Percentiles rank a stretch among this genome's conserved stretches.
phyloP scores from a whole-genome alignment of 352 stramenopile species.

The Phytophthora hybrid region DNA sequence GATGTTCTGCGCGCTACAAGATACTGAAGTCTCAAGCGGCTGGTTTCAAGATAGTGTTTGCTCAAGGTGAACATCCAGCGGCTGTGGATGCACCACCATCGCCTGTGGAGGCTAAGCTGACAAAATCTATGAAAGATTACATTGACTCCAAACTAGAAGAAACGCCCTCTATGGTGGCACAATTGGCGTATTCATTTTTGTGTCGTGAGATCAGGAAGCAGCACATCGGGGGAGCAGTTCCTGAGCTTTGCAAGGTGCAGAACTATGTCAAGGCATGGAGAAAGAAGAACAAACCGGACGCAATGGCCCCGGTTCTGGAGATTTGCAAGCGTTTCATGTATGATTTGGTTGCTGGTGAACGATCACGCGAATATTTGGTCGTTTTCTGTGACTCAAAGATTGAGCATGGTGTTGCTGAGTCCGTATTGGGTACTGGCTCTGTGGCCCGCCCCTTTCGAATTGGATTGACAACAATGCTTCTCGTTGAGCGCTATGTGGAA shows the following conservation, averaged over 20 bases:
- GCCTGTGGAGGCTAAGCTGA: neutral
- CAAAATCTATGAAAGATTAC: neutral
- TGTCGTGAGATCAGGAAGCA: neutral
- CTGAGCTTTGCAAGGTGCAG: neutral
- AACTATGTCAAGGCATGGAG: neutral
- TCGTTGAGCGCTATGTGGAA: neutral
- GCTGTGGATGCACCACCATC: neutral
- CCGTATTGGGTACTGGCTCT: neutral
- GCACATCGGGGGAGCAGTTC: neutral
- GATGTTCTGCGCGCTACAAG: neutral
- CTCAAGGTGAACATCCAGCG: neutral
- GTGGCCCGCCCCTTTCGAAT: neutral
- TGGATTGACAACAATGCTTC: neutral
- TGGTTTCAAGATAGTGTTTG: neutral
- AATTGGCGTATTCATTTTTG: neutral
- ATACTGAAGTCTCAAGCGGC: neutral
- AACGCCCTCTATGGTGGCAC: neutral
- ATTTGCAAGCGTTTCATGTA: neutral
- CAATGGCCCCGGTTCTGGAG: neutral
- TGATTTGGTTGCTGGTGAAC: neutral
- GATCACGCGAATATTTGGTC: neutral
- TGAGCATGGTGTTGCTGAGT: neutral
- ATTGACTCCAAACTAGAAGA: neutral
- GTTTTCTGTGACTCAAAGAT: neutral
- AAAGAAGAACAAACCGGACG: neutral